These are phyloP conservation scores for Annulohypoxylon stygium DNA, from an alignment of 495 filamentous ascomycete genomes.

Conservation along the genomic window DNA sequence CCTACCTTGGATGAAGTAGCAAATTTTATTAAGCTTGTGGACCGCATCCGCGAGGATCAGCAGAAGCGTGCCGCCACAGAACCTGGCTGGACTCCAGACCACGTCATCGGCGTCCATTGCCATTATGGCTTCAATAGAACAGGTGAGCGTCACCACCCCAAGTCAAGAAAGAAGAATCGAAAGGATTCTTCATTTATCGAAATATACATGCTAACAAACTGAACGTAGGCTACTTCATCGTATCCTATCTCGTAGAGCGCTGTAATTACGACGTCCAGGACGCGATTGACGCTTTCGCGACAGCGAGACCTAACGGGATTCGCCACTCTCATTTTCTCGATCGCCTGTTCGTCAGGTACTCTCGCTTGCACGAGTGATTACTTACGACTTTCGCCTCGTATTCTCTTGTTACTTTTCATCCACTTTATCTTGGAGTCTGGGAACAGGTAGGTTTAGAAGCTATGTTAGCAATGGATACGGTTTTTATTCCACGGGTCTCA, in stretches of 20 bases:
- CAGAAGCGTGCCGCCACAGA: slow-evolving; percentile 56
- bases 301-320: slow-evolving; percentile 82
- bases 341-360: slow-evolving; percentile 83
- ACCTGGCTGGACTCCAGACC: slow-evolving; percentile 57
- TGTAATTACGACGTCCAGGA: slow-evolving; percentile 77
- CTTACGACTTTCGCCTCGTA: background rate
- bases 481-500: background rate
- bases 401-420: background rate
- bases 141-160: slow-evolving; percentile 54
- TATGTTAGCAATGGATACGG: slow-evolving; percentile 3
- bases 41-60: slow-evolving; percentile 71
- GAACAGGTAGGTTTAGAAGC: slow-evolving; percentile 15
- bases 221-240: slow-evolving; percentile 84
- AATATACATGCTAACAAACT: too few species aligned
- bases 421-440: background rate
- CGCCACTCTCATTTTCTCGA: slow-evolving; percentile 91
- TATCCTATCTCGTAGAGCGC: slow-evolving; percentile 90
- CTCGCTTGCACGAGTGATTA: slow-evolving; percentile 45
- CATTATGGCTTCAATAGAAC: slow-evolving; percentile 96
- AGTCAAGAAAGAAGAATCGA: too few species aligned
- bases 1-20: slow-evolving; percentile 81
- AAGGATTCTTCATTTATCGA: too few species aligned
- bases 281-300: slow-evolving; percentile 84
- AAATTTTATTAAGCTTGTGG: slow-evolving; percentile 82
- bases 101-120: slow-evolving; percentile 85